Conservation (phyloP, 2,329 filamentous ascomycete genomes). For the Cercospora sesami region DNA sequence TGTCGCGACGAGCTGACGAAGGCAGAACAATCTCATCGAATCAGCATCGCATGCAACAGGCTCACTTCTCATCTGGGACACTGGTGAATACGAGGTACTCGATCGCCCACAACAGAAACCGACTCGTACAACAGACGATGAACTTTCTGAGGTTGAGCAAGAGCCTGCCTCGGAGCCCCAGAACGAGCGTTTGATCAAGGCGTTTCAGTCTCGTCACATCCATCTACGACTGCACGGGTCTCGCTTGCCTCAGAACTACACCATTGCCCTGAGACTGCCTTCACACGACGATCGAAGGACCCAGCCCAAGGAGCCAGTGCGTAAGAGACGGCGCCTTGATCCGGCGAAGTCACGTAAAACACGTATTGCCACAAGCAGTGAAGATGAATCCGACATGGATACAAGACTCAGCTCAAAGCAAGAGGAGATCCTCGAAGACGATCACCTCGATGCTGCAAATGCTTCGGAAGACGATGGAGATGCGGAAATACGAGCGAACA, state of each 20-base stretch:
- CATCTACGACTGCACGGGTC: conserved; percentile 46
- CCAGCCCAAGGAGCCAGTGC: conserved; percentile 33
- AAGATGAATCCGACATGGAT: conserved; percentile 26
- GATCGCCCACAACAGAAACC: conserved; percentile 28
- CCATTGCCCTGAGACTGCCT: conserved; percentile 44
- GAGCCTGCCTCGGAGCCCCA: conserved; percentile 28
- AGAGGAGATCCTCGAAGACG: conserved; percentile 11
- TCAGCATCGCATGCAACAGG: conserved; percentile 46
- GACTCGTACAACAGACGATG: conserved; percentile 38
- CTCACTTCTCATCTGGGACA: conserved; percentile 50
- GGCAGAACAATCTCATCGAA: conserved; percentile 49
- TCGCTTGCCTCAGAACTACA: conserved; percentile 43
- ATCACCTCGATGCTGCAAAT: conserved; percentile 29
- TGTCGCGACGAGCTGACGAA: conserved; percentile 19
- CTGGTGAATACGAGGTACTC: conserved; percentile 46
- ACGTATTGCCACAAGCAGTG: conserved; percentile 10
- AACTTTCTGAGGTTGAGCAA: conserved; percentile 34
- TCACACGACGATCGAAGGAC: conserved; percentile 37
- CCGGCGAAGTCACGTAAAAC: conserved; percentile 20
- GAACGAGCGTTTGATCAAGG: conserved; percentile 42
- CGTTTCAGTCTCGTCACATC: conserved; percentile 44
- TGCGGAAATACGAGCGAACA: conserved; percentile 54
- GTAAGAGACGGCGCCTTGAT: conserved; percentile 34
- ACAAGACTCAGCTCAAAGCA: neutral
- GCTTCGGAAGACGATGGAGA: conserved; percentile 46